phyloP scores from a whole-genome alignment of 805 yeast genomes.

The Tetrapisispora namnaoensis region DNA sequence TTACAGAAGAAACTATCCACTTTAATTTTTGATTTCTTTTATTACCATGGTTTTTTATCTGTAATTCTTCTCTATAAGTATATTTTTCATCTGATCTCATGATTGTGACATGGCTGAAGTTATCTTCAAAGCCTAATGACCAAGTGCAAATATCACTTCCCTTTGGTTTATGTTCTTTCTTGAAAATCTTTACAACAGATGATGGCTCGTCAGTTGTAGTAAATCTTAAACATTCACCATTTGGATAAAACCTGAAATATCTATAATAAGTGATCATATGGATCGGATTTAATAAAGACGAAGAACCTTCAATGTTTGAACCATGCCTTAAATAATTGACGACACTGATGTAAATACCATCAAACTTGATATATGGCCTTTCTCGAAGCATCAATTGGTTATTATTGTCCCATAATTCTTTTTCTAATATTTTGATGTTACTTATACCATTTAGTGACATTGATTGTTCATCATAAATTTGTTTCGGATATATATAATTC shows the following conservation, averaged over 20 bases:
- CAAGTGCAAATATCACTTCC: slow-evolving; percentile 44
- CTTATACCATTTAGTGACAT: slow-evolving; percentile 31
- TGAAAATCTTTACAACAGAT: slow-evolving; percentile 49
- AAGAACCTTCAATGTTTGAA: slow-evolving; percentile 53
- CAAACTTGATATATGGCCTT: slow-evolving; percentile 69
- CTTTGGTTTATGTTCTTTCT: slow-evolving; percentile 25
- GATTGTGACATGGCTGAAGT: slow-evolving; percentile 40
- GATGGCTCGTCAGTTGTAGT: slow-evolving; percentile 66
- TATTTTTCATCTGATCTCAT: slow-evolving; percentile 54
- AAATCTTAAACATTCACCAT: slow-evolving; percentile 64
- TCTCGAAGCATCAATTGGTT: slow-evolving; percentile 32
- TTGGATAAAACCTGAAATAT: slow-evolving; percentile 68
- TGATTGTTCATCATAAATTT: slow-evolving; percentile 40
- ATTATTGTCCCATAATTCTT: slow-evolving; percentile 33
- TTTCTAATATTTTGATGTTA: slow-evolving; percentile 29
- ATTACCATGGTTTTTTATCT: slow-evolving; percentile 50
- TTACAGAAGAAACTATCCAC: slow-evolving; percentile 58
- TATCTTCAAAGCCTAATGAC: slow-evolving; percentile 44
- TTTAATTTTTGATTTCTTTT: slow-evolving; percentile 58
- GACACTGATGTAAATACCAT: slow-evolving; percentile 79
- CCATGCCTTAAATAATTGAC: slow-evolving; percentile 83
- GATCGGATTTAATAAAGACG: slow-evolving; percentile 64
- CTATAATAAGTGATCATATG: slow-evolving; percentile 83
- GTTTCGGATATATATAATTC: slow-evolving; percentile 42
- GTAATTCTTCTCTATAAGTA: slow-evolving; percentile 51